A percentile compares a stretch with the other conserved stretches of the same genome.
phyloP scores from a whole-genome alignment of 2,329 filamentous ascomycete species.

The Penicillium psychrosexuale region DNA sequence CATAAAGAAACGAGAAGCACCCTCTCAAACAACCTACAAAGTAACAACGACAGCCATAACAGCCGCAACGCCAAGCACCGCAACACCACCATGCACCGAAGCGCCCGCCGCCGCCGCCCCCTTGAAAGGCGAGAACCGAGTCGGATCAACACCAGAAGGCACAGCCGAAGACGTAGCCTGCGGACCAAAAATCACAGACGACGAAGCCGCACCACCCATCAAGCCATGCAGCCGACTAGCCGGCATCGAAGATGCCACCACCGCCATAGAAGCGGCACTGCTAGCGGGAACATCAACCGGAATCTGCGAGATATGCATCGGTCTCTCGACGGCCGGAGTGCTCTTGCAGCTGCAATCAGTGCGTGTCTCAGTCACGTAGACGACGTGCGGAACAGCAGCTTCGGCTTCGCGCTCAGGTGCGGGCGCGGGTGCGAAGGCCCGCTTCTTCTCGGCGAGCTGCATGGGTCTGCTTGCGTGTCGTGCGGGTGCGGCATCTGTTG shows the following conservation, averaged over 20 bases:
- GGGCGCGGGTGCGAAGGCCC: constrained; percentile 9
- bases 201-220: constrained; percentile 11
- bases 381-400: constrained; percentile 8
- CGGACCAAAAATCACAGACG: constrained; percentile 13
- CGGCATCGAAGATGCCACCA: constrained; percentile 4
- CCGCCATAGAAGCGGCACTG: constrained; percentile 7
- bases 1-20: not conserved
- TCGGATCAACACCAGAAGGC: constrained; percentile 18
- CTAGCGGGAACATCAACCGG: constrained; percentile 20
- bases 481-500: constrained; percentile 1
- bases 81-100: constrained; percentile 11
- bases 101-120: constrained; percentile 16
- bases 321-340: not conserved
- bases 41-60: constrained; percentile 24
- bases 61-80: constrained; percentile 18
- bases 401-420: not conserved
- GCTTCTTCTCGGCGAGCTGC: constrained; percentile 14
- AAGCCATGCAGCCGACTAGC: constrained; percentile 3
- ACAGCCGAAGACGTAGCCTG: constrained; percentile 15
- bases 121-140: constrained; percentile 17
- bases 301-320: constrained; percentile 19
- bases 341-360: constrained; percentile 23
- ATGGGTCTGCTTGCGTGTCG: constrained; percentile 23
- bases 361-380: constrained; percentile 23
- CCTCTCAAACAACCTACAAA: constrained; percentile 10